A percentile compares a stretch with the other conserved stretches of the same genome.
These are phyloP conservation scores for Pichia ethanolica DNA, from an alignment of 805 yeast genomes.

Conservation along the genomic window DNA sequence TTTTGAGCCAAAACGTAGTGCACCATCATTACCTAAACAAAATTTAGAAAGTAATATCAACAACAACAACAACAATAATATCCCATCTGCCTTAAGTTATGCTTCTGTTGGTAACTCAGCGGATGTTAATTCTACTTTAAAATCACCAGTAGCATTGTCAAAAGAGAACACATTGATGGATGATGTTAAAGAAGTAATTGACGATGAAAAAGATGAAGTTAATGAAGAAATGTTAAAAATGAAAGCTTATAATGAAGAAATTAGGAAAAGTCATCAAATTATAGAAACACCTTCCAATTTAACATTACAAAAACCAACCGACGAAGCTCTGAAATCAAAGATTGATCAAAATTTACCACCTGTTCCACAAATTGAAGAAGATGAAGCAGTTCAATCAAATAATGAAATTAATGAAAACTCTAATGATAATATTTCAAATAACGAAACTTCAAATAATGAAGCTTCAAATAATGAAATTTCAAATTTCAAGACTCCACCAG, in stretches of 20 bases:
- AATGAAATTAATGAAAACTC: neutral
- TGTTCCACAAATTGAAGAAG: constrained; percentile 1
- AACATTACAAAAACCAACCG: neutral
- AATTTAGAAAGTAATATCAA: neutral
- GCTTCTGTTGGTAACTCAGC: neutral
- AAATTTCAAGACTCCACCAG: neutral
- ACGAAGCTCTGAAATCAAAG: neutral
- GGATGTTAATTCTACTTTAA: neutral
- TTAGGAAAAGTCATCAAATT: neutral
- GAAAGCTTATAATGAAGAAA: neutral
- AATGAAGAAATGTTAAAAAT: neutral
- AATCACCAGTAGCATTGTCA: constrained; percentile 7
- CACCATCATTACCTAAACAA: constrained; percentile 10
- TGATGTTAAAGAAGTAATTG: constrained; percentile 1
- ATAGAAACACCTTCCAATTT: neutral
- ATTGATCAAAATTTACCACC: constrained; percentile 7
- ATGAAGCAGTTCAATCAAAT: neutral
- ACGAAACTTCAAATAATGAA: neutral
- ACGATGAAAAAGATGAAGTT: constrained; percentile 7
- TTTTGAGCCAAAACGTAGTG: constrained; percentile 9
- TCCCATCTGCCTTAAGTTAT: neutral
- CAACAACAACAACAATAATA: neutral
- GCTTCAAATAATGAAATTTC: neutral
- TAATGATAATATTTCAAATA: too few relatives aligned
- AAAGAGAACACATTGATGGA: neutral